phyloP scores from a whole-genome alignment of 345 rosid species.

The Streptanthus diversifolius region DNA sequence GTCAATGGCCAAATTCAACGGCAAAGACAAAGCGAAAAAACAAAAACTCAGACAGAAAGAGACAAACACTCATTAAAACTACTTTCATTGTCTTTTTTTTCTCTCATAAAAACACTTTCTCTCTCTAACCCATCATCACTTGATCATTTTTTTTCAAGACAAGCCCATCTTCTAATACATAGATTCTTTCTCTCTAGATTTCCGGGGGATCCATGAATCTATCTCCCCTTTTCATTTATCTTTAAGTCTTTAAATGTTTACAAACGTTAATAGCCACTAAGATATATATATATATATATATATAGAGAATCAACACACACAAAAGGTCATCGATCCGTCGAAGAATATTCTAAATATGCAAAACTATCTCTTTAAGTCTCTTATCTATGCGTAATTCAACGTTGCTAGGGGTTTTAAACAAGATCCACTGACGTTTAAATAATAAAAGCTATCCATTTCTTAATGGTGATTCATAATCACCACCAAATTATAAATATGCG shows the following conservation, averaged over 20 bases:
- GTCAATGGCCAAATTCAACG: constrained; percentile 41
- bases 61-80: constrained; percentile 46
- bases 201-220: constrained; percentile 47
- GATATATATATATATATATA: not conserved
- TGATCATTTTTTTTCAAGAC: constrained; percentile 50
- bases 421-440: not conserved
- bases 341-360: not conserved
- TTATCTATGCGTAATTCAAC: not conserved
- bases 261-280: constrained; percentile 1
- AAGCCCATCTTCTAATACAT: constrained; percentile 24
- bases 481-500: not conserved
- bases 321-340: not conserved
- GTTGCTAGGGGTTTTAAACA: constrained; percentile 8
- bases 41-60: constrained; percentile 40
- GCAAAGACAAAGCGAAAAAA: constrained; percentile 45
- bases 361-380: not conserved
- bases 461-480: not conserved
- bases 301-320: not conserved
- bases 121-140: constrained; percentile 47
- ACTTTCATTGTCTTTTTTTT: constrained; percentile 31
- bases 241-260: not conserved
- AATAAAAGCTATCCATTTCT: constrained; percentile 20
- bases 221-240: not conserved
- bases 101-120: constrained; percentile 33
- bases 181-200: constrained; percentile 43